Conservation (phyloP, 1,284 basidiomycete genomes). For the Mycena citricolor region DNA sequence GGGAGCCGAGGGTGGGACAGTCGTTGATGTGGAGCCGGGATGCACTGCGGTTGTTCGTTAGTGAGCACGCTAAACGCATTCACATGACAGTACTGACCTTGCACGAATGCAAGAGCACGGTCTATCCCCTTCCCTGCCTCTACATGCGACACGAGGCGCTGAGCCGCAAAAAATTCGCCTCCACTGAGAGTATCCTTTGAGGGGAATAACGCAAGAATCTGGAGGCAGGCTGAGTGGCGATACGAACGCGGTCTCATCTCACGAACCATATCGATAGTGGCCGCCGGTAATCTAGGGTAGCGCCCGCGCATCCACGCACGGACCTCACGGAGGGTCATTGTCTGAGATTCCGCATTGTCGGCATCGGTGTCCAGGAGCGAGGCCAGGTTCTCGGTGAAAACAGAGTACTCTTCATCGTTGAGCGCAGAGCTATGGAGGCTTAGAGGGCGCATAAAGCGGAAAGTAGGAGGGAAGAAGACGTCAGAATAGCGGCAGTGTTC, state of each 20-base stretch:
- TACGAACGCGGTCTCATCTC: constrained; percentile 5
- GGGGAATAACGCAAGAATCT: constrained; percentile 67
- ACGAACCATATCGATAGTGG: constrained; percentile 60
- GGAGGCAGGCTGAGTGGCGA: constrained; percentile 9
- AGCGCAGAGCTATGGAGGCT: constrained; percentile 72
- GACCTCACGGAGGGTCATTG: constrained; percentile 60
- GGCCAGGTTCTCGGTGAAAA: constrained; percentile 59
- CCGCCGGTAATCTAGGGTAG: constrained; percentile 51
- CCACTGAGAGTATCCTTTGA: constrained; percentile 54
- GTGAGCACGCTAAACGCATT: too few relatives aligned
- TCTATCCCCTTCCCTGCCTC: constrained; percentile 59
- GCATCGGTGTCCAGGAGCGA: constrained; percentile 49
- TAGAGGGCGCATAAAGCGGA: constrained; percentile 54
- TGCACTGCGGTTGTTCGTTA: constrained; percentile 14
- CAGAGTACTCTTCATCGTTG: constrained; percentile 64
- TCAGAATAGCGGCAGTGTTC: too few relatives aligned
- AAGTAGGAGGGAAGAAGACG: too few relatives aligned
- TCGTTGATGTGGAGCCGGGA: constrained; percentile 9
- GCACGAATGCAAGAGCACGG: constrained; percentile 63
- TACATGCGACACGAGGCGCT: constrained; percentile 65
- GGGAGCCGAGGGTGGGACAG: constrained; percentile 10
- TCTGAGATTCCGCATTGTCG: constrained; percentile 26
- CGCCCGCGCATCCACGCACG: constrained; percentile 74
- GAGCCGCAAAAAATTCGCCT: constrained; percentile 74
- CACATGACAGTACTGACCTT: constrained; percentile 47